These are phyloP conservation scores for Fusarium subtropicale DNA, from an alignment of 2,329 filamentous ascomycete species.

Conservation along the genomic window DNA sequence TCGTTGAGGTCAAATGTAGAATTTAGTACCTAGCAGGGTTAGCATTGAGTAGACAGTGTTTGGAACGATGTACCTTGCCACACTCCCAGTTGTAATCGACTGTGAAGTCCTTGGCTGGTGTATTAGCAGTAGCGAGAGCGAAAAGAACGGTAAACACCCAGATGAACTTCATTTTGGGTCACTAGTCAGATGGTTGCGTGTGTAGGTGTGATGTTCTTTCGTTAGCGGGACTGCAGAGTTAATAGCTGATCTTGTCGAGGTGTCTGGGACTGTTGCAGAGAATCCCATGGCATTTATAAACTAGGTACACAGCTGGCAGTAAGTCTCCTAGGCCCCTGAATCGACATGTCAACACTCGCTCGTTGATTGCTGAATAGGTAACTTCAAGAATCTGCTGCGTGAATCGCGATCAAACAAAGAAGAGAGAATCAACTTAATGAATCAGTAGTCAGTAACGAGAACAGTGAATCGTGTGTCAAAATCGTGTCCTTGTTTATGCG, in stretches of 20 bases:
- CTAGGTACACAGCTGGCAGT: accelerated
- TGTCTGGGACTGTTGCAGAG: accelerated
- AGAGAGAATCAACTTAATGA: background rate
- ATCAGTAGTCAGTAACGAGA: accelerated
- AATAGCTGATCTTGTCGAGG: background rate
- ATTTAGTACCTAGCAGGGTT: background rate
- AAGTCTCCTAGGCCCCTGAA: background rate
- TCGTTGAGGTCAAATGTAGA: background rate
- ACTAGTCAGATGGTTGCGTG: background rate
- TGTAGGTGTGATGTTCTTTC: background rate
- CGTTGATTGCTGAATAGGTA: background rate
- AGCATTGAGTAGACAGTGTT: background rate
- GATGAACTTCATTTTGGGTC: background rate
- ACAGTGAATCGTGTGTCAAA: background rate
- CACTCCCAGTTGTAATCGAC: slow-evolving; percentile 17
- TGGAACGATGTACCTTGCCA: background rate
- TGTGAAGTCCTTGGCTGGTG: background rate
- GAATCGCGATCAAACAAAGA: background rate
- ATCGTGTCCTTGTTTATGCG: background rate
- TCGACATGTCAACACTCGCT: no score
- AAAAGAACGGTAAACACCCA: background rate
- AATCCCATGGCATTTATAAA: background rate
- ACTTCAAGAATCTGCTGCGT: background rate
- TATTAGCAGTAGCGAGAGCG: background rate
- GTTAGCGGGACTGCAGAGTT: background rate